Evolutionary conservation across 768 basidiomycete genomes (phyloP), one percentile per base, ranked within the genome.

Genomic region (Amylocystis lapponica): DNA sequence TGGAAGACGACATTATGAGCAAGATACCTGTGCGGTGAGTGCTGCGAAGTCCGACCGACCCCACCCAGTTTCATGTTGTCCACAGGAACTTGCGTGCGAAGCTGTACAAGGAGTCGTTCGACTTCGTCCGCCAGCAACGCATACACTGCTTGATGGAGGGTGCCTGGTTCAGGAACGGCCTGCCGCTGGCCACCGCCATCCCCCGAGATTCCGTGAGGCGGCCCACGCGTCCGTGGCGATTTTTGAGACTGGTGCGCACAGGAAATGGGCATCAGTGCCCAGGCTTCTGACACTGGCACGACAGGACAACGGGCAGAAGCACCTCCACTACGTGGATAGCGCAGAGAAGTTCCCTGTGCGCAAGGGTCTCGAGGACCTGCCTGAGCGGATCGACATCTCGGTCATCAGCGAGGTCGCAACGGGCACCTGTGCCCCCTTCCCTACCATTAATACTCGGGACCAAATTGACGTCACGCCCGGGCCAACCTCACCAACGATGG

Each of bases 111-210:
- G 92, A 96, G 59, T 91, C 88, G 12, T 89, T 79, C 51, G 88
- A 91, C 56, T 94, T 93, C 55, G 86, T 96, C 17, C 74, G 83
- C 31, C 83, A 86, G 58, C 92, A 96, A 62, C 75, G 92, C 41
- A 83, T 93, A 56, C 83, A 88, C 50, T 94, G 91, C 56, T 64
- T 96, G 29, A 66, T 90, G 35, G 84, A 91, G 58, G 92, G 92
- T 25, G 86, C 89, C 17, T 96, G 92, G 92, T 94, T 96, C 62
- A 77, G 88, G 49, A 91, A 84, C 54, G 90, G 81, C 1, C 65
- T 85, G 29, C 79, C 81, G 0, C 29, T 63, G 17, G 51, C 65
- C 20, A 55, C 66, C 13, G 72, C 73, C 14, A 59, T 58, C 9
- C 56, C 67, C 12, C 72, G 78, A 36, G 78, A 81, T 20, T 65